Evolutionary conservation across 1,139 yeast genomes (phyloP).

Genomic region (Wickerhamomyces sp.): DNA sequence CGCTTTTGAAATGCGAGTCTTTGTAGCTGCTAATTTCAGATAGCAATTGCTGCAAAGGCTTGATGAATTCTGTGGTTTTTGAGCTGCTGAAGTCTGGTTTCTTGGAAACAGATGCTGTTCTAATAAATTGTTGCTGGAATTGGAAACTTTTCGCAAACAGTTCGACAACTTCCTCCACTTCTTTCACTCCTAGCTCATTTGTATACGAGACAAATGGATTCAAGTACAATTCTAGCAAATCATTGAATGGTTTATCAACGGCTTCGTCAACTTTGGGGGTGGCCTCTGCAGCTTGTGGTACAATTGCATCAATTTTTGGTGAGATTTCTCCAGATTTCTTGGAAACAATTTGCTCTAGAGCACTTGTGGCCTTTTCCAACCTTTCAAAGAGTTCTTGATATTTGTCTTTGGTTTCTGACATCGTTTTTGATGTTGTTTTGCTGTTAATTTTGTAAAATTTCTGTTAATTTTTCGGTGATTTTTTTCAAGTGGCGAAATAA

Average conservation of each 20-base stretch:
- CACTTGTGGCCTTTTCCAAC: slow-evolving; percentile 24
- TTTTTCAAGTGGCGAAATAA: background rate
- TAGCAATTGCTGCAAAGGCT: slow-evolving; percentile 64
- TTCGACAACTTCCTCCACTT: slow-evolving; percentile 55
- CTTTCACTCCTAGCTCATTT: slow-evolving; percentile 44
- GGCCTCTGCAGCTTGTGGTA: slow-evolving; percentile 1
- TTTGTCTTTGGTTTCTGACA: slow-evolving; percentile 5
- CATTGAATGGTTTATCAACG: slow-evolving; percentile 43
- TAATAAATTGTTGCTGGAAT: slow-evolving; percentile 51
- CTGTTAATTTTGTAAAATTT: background rate
- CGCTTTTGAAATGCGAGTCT: slow-evolving; percentile 69
- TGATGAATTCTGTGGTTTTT: slow-evolving; percentile 50
- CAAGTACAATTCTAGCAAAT: slow-evolving; percentile 47
- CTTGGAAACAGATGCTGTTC: slow-evolving; percentile 53
- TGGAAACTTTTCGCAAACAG: slow-evolving; percentile 54
- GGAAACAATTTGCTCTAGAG: slow-evolving; percentile 22
- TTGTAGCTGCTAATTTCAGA: slow-evolving; percentile 57
- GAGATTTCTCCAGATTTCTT: slow-evolving; percentile 10
- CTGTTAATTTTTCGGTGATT: background rate
- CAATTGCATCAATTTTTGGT: slow-evolving; percentile 1
- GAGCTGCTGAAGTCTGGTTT: slow-evolving; percentile 61
- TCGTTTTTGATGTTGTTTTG: background rate
- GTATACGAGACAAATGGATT: slow-evolving; percentile 61
- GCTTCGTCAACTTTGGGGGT: slow-evolving; percentile 6
- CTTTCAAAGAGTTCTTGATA: slow-evolving; percentile 12